Evolutionary conservation across 805 yeast genomes (phyloP).

Genomic region (Ogataea siamensis): DNA sequence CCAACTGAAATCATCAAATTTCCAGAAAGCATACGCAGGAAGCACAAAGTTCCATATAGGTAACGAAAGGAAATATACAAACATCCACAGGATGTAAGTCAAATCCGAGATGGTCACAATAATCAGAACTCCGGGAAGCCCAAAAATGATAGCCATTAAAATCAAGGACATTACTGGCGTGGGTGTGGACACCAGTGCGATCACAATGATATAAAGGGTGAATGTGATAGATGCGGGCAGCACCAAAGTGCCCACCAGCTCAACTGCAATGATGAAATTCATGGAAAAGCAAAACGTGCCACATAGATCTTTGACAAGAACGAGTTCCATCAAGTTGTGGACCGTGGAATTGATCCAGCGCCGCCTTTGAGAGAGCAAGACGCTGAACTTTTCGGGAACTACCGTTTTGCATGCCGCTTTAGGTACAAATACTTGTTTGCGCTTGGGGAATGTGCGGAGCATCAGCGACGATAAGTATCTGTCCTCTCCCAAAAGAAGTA

Average conservation of each 20-base stretch:
- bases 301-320: constrained; percentile 80
- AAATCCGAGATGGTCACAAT: constrained; percentile 75
- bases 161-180: constrained; percentile 77
- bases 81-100: constrained; percentile 75
- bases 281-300: constrained; percentile 93
- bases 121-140: constrained; percentile 80
- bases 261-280: constrained; percentile 87
- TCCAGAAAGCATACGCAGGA: constrained; percentile 89
- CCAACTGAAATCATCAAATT: constrained; percentile 95
- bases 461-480: constrained; percentile 80
- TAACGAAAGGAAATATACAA: constrained; percentile 71
- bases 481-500: constrained; percentile 86
- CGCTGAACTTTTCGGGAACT: constrained; percentile 80
- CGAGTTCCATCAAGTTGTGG: constrained; percentile 86
- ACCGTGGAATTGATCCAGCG: constrained; percentile 97
- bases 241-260: constrained; percentile 82
- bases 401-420: constrained; percentile 91
- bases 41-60: constrained; percentile 94
- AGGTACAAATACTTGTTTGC: constrained; percentile 83
- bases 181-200: constrained; percentile 68
- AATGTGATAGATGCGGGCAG: constrained; percentile 85
- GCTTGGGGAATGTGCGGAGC: constrained; percentile 85
- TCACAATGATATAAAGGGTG: constrained; percentile 73
- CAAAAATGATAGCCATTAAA: constrained; percentile 74
- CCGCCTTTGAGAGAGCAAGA: constrained; percentile 86